Percentiles rank a stretch among this genome's conserved stretches.
Evolutionary conservation across 257 asterid genomes (phyloP).

Genomic region (Asclepias syriaca): DNA sequence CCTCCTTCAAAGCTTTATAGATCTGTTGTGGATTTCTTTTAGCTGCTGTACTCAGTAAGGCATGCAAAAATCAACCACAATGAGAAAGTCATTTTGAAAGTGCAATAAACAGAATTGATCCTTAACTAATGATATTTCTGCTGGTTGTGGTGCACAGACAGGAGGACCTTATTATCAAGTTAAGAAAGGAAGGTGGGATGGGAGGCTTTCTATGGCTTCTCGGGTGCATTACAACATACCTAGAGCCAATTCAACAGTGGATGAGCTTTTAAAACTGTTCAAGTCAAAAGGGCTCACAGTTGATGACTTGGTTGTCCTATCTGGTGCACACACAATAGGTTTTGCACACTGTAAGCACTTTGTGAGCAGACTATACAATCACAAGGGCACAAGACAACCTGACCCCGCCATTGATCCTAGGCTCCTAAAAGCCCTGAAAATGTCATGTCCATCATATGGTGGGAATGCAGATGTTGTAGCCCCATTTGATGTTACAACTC

Average conservation of each 20-base stretch:
- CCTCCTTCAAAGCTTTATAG: neutral
- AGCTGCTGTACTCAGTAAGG: too few species aligned
- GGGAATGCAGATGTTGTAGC: conserved; percentile 72
- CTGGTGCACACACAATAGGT: conserved; percentile 95
- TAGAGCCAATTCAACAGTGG: conserved; percentile 55
- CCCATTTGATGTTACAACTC: conserved; percentile 92
- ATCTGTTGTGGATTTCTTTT: neutral
- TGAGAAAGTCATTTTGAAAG: neutral
- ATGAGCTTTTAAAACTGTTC: conserved; percentile 54
- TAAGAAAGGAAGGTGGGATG: conserved; percentile 98
- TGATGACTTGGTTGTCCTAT: conserved; percentile 70
- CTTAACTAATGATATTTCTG: neutral
- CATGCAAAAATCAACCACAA: neutral
- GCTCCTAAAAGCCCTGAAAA: conserved; percentile 69
- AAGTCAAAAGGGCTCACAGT: conserved; percentile 67
- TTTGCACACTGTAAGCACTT: conserved; percentile 85
- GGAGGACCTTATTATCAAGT: conserved; percentile 94
- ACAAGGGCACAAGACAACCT: conserved; percentile 52
- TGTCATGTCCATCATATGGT: conserved; percentile 82
- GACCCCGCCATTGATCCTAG: conserved; percentile 68
- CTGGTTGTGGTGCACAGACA: conserved; percentile 27
- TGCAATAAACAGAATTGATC: neutral
- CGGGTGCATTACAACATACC: conserved; percentile 69
- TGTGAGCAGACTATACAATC: conserved; percentile 56
- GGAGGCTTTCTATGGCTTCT: conserved; percentile 68